A percentile compares a stretch with the other conserved stretches of the same genome.
These are phyloP conservation scores for Tylopilus sp. DNA, from an alignment of 768 basidiomycete species.

Conservation along the genomic window DNA sequence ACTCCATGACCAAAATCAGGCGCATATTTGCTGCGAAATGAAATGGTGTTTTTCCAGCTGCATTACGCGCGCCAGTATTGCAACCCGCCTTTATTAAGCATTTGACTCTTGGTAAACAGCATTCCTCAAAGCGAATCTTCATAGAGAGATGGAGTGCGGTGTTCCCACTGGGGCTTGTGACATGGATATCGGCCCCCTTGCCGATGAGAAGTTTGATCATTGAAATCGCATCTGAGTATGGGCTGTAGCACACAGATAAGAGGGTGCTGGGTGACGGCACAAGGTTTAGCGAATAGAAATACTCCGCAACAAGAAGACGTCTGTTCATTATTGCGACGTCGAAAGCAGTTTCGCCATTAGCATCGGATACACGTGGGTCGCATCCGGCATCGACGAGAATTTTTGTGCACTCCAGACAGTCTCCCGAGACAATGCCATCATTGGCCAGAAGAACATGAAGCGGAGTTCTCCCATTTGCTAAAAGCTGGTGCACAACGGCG, in stretches of 20 bases:
- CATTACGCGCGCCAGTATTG: background rate
- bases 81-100: background rate
- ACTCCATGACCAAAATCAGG: background rate
- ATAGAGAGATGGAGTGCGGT: background rate
- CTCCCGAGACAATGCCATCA: no score
- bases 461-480: no score
- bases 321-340: background rate
- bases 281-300: background rate
- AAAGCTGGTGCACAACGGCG: no score
- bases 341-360: background rate
- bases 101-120: background rate
- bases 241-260: background rate
- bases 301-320: background rate
- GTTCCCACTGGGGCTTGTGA: background rate
- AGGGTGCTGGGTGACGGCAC: background rate
- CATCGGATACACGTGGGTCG: background rate
- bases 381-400: background rate
- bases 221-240: no score
- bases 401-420: background rate
- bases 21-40: background rate
- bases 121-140: background rate
- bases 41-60: background rate
- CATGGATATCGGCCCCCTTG: background rate
- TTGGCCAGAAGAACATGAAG: no score
- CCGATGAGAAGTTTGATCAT: conserved; percentile 2